Percentiles rank a stretch among this genome's conserved stretches.
Evolutionary conservation across 139 green algal species (phyloP).

Genomic region (Picochlorum sp.): DNA sequence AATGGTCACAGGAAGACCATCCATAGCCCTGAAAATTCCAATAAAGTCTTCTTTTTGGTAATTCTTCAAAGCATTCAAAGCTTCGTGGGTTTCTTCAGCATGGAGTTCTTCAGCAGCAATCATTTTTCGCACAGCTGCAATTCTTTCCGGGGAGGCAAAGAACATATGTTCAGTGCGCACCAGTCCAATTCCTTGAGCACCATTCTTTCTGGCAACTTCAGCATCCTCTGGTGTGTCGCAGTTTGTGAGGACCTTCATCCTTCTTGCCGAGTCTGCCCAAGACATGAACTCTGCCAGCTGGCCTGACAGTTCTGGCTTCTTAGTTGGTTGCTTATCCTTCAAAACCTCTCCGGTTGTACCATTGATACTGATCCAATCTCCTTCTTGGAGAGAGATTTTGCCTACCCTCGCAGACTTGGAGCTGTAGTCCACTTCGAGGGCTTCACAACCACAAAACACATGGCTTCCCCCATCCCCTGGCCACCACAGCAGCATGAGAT

Average conservation of each 20-base stretch:
- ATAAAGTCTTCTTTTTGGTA: constrained; percentile 75
- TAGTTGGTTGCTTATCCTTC: constrained; percentile 47
- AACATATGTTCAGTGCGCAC: constrained; percentile 92
- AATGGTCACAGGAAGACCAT: constrained; percentile 81
- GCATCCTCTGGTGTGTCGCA: constrained; percentile 77
- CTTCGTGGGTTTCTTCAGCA: constrained; percentile 23
- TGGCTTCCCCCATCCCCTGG: constrained; percentile 86
- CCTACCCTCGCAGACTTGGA: constrained; percentile 31
- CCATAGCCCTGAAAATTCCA: constrained; percentile 76
- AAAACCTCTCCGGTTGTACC: constrained; percentile 73
- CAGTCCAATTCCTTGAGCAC: constrained; percentile 80
- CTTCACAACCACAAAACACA: constrained; percentile 75
- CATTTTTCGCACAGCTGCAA: constrained; percentile 75
- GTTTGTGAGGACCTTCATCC: constrained; percentile 73
- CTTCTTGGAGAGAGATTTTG: constrained; percentile 44
- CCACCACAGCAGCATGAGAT: constrained; percentile 79
- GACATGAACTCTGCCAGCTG: constrained; percentile 70
- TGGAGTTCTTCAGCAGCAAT: constrained; percentile 67
- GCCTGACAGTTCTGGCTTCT: constrained; percentile 38
- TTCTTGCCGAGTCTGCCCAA: constrained; percentile 67
- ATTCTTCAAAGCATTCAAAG: constrained; percentile 55
- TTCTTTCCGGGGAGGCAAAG: constrained; percentile 70
- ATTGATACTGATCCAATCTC: constrained; percentile 72
- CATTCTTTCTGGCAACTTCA: constrained; percentile 53
- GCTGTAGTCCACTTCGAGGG: constrained; percentile 55